Evolutionary conservation across 2,329 filamentous ascomycete genomes (phyloP).

Genomic region (Apiospora phragmitis): DNA sequence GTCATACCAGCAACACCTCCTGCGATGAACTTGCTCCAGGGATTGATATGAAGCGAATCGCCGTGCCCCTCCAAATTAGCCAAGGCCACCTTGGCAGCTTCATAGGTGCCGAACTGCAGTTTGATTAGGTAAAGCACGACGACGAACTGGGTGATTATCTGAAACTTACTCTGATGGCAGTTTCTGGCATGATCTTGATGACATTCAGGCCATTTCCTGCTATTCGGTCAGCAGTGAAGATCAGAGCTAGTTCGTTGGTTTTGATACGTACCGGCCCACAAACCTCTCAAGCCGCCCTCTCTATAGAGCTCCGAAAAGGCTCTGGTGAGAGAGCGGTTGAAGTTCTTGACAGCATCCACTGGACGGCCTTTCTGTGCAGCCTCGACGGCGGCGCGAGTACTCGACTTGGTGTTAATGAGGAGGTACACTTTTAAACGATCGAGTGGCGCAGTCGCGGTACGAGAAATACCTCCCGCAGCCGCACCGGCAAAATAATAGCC

Average conservation of each 20-base stretch:
- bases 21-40: constrained; percentile 85
- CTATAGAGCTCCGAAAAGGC: constrained; percentile 80
- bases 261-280: constrained; percentile 78
- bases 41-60: constrained; percentile 76
- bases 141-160: neutral
- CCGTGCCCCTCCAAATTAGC: constrained; percentile 85
- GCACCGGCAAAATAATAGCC: constrained; percentile 98
- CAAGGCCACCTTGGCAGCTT: constrained; percentile 87
- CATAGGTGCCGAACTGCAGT: constrained; percentile 81
- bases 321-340: constrained; percentile 67
- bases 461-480: constrained; percentile 89
- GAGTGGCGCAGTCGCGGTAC: constrained; percentile 92
- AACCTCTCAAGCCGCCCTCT: constrained; percentile 80
- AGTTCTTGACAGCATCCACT: constrained; percentile 63
- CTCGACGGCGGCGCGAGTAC: constrained; percentile 55
- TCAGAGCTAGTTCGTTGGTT: neutral
- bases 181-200: constrained; percentile 97
- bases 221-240: neutral
- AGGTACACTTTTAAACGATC: constrained; percentile 97
- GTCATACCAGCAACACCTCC: constrained; percentile 93
- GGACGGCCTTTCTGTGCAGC: constrained; percentile 72
- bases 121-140: constrained; percentile 1
- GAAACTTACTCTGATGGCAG: constrained; percentile 73
- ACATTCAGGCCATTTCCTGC: constrained; percentile 94
- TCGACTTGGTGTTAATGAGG: constrained; percentile 79